Percentiles rank a stretch among this genome's conserved stretches.
Conservation (phyloP, 169 alveolate species). For the Eimeria necatrix region DNA sequence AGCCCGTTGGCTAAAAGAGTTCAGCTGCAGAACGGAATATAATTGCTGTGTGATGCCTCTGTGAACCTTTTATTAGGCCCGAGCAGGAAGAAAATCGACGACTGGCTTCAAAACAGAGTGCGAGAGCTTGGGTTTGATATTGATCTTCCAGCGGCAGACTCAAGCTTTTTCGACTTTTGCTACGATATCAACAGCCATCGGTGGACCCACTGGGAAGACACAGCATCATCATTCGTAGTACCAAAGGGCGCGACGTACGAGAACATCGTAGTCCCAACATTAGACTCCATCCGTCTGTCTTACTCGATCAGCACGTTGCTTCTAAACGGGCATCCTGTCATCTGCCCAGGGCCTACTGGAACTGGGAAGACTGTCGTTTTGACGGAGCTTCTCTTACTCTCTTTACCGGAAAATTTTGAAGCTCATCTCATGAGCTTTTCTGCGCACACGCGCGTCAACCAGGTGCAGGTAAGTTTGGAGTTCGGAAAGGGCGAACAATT, state of each 20-base stretch:
- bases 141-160: conserved; percentile 87
- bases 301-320: conserved; percentile 88
- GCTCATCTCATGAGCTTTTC: conserved; percentile 93
- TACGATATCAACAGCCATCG: conserved; percentile 86
- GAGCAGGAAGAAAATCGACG: conserved; percentile 23
- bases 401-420: conserved; percentile 88
- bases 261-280: conserved; percentile 94
- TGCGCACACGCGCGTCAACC: conserved; percentile 96
- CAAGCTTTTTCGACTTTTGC: conserved; percentile 90
- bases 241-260: conserved; percentile 91
- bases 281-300: conserved; percentile 94
- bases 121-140: conserved; percentile 58
- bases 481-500: not conserved
- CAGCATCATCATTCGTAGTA: conserved; percentile 82
- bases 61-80: not conserved
- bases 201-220: conserved; percentile 92
- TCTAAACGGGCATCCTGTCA: conserved; percentile 90
- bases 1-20: not conserved
- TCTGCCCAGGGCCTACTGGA: conserved; percentile 96
- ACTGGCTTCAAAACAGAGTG: conserved; percentile 16
- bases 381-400: conserved; percentile 86
- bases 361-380: conserved; percentile 94
- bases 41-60: not conserved
- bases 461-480: conserved; percentile 88
- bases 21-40: not conserved